Evolutionary conservation across 108 stramenopile species (phyloP).

Genomic region (Nitzschia sp.): DNA sequence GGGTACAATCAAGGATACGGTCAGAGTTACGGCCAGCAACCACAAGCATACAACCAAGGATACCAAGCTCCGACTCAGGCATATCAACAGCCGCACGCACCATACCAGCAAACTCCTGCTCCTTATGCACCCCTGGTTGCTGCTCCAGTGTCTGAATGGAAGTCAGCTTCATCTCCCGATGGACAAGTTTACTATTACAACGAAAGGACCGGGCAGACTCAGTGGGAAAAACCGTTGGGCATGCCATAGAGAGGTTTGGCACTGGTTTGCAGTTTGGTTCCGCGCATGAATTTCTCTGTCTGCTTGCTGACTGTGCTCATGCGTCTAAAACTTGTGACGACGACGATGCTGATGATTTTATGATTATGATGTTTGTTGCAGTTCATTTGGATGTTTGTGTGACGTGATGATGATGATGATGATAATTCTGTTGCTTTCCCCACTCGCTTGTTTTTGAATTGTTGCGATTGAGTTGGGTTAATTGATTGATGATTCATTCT

Average conservation of each 20-base stretch:
- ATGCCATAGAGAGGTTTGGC: constrained; percentile 58
- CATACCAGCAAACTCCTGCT: constrained; percentile 31
- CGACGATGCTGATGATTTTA: neutral
- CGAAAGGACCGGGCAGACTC: constrained; percentile 77
- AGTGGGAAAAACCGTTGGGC: constrained; percentile 87
- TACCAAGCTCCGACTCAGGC: constrained; percentile 19
- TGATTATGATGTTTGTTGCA: neutral
- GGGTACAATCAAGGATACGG: constrained; percentile 40
- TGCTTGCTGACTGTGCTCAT: neutral
- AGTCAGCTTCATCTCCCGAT: constrained; percentile 60
- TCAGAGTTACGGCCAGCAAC: constrained; percentile 37
- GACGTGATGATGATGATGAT: neutral
- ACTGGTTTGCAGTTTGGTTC: constrained; percentile 3
- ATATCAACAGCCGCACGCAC: constrained; percentile 46
- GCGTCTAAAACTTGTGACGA: constrained; percentile 5
- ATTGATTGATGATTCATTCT: neutral
- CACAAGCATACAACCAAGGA: constrained; percentile 17
- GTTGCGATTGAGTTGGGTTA: constrained; percentile 9
- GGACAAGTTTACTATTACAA: constrained; percentile 93
- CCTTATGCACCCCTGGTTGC: constrained; percentile 5
- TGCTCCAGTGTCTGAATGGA: constrained; percentile 47
- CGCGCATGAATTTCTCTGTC: neutral
- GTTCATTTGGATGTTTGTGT: constrained; percentile 1
- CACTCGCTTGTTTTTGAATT: neutral
- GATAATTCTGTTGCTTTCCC: neutral